A percentile compares a stretch with the other conserved stretches of the same genome.
Conservation (phyloP, 129 eudicot genomes). For the Deinandra increscens region DNA sequence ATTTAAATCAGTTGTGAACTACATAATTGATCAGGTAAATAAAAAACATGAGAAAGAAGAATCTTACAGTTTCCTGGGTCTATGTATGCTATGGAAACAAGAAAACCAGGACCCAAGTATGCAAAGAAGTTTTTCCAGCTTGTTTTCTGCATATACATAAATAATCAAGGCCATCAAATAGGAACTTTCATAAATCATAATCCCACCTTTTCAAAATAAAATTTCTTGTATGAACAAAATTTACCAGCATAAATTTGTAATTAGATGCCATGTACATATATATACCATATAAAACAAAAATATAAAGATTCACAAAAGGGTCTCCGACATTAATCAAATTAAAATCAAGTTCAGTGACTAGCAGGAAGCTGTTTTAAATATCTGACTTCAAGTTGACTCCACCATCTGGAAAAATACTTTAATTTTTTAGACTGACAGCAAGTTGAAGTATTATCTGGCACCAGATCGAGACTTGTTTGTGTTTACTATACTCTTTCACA, state of each 20-base stretch:
- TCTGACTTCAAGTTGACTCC: conserved; percentile 6
- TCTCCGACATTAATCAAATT: conserved; percentile 6
- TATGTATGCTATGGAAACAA: conserved; percentile 92
- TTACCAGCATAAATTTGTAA: not conserved
- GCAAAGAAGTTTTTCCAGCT: conserved; percentile 94
- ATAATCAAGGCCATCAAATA: not conserved
- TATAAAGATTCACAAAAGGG: not conserved
- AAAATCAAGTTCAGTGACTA: conserved; percentile 1
- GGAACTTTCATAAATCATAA: not conserved
- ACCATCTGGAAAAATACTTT: not conserved
- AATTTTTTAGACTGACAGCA: conserved; percentile 14
- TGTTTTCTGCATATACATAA: conserved; percentile 56
- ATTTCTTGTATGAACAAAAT: not conserved
- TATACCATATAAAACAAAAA: too few species aligned
- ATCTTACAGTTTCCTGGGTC: conserved; percentile 98
- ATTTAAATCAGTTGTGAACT: conserved; percentile 23
- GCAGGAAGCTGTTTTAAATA: conserved; percentile 6
- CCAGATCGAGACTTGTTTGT: conserved; percentile 19
- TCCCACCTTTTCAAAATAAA: not conserved
- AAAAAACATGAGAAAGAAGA: not conserved
- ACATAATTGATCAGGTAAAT: not conserved
- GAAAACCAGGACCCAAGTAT: conserved; percentile 97
- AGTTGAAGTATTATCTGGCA: conserved; percentile 8
- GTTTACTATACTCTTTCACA: conserved; percentile 14
- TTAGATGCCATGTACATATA: conserved; percentile 4